Evolutionary conservation across 2,329 filamentous ascomycete genomes (phyloP), one percentile per base, ranked within the genome.

Genomic region (Boeremia exigua): DNA sequence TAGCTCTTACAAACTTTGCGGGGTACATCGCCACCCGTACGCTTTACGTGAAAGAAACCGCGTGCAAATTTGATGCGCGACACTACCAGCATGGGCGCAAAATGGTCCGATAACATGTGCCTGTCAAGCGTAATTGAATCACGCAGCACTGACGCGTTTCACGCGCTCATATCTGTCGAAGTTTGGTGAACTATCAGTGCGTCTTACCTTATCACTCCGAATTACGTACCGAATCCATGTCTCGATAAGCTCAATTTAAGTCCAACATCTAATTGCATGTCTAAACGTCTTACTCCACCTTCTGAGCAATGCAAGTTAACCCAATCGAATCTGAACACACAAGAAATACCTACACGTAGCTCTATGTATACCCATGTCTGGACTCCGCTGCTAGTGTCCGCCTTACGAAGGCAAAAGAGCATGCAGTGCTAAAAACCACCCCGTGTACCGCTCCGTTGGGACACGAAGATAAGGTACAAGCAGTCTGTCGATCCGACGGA

Each of bases 351-450:
- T 14, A 15, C 25, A 40, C 29, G 29, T 33, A 27, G 48, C 38
- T 33, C 39, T 15, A 37, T 44, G 48, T 29, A 50, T 32, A 27
- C 33, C 45, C 34, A 19, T 48, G 19, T 28, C 29, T 49, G 32
- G 6, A 14, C 17, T 43, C 44, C 44, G 44, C 50, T 48, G 6
- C 50, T 54, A 54, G 50, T 32, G 44, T 54, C 49, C 43, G 49
- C 49, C 23, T 23, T n/a, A 8, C 12, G 3, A 15, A 42, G 32
- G 17, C 14, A 19, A 38, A 17, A 37, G 4, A 27, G 10, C 8
- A 25, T 30, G 25, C 14, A 40, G 30, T 37, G 23, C 32, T 48
- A 43, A 28, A 14, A 8, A 43, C 44, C 50, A 38, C 50, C 30
- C 50, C 44, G 37, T 54, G 50, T 30, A 34, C 36, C 12, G 30